Evolutionary conservation across 2,329 filamentous ascomycete genomes (phyloP), one percentile per base, ranked within the genome.

Genomic region (Talaromyces sp.): DNA sequence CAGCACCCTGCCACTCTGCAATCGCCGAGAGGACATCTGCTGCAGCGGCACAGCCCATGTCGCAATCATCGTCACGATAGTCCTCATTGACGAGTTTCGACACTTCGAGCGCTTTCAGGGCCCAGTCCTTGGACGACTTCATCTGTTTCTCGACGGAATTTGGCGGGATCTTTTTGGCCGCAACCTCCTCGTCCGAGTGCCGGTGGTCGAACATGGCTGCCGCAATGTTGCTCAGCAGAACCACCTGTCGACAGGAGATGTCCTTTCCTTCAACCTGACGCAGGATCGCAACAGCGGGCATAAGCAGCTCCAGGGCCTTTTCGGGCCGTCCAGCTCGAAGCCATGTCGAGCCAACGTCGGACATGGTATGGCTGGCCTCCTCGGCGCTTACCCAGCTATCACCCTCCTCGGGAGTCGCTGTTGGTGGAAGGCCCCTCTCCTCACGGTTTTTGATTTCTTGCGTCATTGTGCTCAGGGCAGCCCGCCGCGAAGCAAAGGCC

Each of bases 271-370:
- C 74, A 5, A 72, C 72, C 26, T 66, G 65, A 10, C 85, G 82
- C 71, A 85, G 88, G 52, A 95, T 76, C 19, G 87, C 83, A 35
- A 96, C 80, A 6, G 93, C 91, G 70, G 96, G 91, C 68, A 97
- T 85, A 72, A 93, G 96, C 31, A 97, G 81, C 3, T 93, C 92
- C 24, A 93, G 84, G 6, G 93, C 89, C 1, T 97, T 86, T 66
- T 93, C 90, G 69, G 91, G 88, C 67, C 90, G 86, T 51, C 87
- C 84, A 67, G 85, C 86, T 55, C 83, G 81, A 69, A 90, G 86
- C 74, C 96, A 97, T 67, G 87, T 86, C 61, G 88, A 83, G 19
- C 85, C 93, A 26, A 97, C 82, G 13, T 90, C 88, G 84, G 70
- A 59, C 62, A 70, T 62, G 9, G 66, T 65, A 11, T 68, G 66